phyloP scores from a whole-genome alignment of 768 basidiomycete genomes.

The Tricholoma saponaceum region DNA sequence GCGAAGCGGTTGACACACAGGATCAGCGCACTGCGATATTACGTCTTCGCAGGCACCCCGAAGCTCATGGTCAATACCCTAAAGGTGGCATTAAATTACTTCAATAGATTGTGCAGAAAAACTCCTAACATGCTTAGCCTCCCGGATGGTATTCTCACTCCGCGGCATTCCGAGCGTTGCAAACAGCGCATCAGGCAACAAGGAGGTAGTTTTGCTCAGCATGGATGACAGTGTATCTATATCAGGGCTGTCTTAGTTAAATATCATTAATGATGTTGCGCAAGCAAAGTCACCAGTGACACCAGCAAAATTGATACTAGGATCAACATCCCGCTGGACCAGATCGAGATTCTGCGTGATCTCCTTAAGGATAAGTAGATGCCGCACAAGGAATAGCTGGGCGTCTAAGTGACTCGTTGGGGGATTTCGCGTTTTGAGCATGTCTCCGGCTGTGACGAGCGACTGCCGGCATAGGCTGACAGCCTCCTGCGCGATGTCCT shows the following conservation, averaged over 20 bases:
- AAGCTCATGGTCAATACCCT: conserved; percentile 87
- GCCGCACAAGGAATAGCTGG: conserved; percentile 83
- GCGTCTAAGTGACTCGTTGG: conserved; percentile 49
- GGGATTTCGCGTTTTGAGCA: conserved; percentile 47
- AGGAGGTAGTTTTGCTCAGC: conserved; percentile 54
- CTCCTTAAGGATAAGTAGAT: conserved; percentile 90
- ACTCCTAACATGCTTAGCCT: conserved; percentile 64
- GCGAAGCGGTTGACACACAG: conserved; percentile 56
- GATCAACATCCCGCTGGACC: conserved; percentile 43
- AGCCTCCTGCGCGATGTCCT: conserved; percentile 95
- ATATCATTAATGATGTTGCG: neutral
- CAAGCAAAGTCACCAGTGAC: conserved; percentile 46
- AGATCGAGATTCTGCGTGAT: conserved; percentile 74
- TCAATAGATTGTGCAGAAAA: neutral
- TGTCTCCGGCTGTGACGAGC: conserved; percentile 67
- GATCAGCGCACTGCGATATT: conserved; percentile 58
- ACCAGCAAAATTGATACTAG: conserved; percentile 40
- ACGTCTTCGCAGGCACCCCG: conserved; percentile 83
- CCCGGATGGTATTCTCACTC: conserved; percentile 56
- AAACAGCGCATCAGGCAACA: conserved; percentile 68
- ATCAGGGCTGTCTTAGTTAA: conserved; percentile 1
- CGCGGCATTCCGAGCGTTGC: conserved; percentile 65
- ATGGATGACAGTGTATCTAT: conserved; percentile 56
- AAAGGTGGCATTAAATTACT: neutral
- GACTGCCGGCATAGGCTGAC: conserved; percentile 80